Base-by-base conservation (phyloP, 768 basidiomycete genomes). In the Russula abietina region DNA sequence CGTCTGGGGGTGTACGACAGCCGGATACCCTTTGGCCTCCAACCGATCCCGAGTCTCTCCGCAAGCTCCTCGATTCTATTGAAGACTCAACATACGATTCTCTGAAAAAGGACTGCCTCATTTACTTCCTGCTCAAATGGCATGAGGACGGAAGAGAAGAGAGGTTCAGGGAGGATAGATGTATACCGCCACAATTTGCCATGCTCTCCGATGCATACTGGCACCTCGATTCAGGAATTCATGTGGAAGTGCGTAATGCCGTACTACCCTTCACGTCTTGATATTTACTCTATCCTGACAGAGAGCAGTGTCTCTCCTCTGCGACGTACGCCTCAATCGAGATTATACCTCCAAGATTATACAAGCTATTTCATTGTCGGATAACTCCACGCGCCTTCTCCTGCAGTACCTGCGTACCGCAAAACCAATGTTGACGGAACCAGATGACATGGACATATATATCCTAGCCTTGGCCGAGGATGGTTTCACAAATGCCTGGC, bases 121-220 rank as follows among this genome's bases (percentile, higher is more conserved):
- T 91, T 1, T 93, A 91, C 74, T 92, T 85, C 70, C 75, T 93
- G 65, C 78, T 93, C 62, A 91, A 89, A 71, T 91, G 86, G 87
- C 83, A 87, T 62, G 77, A 81, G 68, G 88, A 91, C 70, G 80
- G 81, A 6, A 79, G 70, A 76, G 88, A 78, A 70, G 78, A 65
- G 68, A 72, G 63, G 77, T 89, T 76, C 73, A 75, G 70, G 57
- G 76, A 72, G 72, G 82, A 72, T n/a, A 75, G 80, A 32, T 83
- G 80, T 68, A 86, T 93, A 64, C 84, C 88, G 4, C 86, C 89
- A 3, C 91, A 91, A 68, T 92, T 91, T 69, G 77, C 80, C 8
- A 75, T 80, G 4, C 79, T 93, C 52, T 83, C 88, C n/a, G 87
- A 90, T 75, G 91, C 91, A 69, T 93, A 93, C 75, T 93, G 88